Conservation (phyloP, 495 filamentous ascomycete genomes). For the Lasiosphaeria miniovina region DNA sequence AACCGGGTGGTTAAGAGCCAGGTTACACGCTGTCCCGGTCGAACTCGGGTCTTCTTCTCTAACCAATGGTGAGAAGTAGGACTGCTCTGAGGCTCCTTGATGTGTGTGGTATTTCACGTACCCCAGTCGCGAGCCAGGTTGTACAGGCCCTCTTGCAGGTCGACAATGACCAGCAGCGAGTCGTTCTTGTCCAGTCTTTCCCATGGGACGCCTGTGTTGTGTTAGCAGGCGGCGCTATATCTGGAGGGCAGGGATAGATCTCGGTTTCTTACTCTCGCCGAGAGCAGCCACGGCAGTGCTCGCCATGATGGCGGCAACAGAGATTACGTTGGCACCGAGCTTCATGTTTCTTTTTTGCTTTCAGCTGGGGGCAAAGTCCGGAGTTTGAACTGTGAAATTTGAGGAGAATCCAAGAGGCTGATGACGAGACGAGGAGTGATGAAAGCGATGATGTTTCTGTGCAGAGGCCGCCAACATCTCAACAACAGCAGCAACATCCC, state of each 20-base stretch:
- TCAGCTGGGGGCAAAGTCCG: background rate
- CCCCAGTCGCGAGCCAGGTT: constrained; percentile 61
- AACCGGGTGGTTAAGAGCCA: background rate
- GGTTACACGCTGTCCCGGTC: background rate
- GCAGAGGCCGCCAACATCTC: too few species aligned
- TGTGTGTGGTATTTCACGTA: background rate
- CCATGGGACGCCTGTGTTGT: constrained; percentile 11
- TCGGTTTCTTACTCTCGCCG: constrained; percentile 8
- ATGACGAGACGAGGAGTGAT: too few species aligned
- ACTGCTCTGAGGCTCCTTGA: background rate
- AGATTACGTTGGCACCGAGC: constrained; percentile 9
- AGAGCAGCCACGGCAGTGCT: constrained; percentile 15
- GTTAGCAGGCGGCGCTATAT: background rate
- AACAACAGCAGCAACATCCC: background rate
- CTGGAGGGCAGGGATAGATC: too few species aligned
- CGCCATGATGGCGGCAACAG: constrained; percentile 21
- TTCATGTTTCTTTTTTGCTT: constrained; percentile 14
- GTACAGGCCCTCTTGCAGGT: constrained; percentile 70
- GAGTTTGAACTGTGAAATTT: too few species aligned
- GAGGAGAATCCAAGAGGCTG: too few species aligned
- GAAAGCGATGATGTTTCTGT: background rate
- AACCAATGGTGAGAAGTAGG: background rate
- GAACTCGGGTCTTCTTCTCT: background rate
- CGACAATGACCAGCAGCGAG: constrained; percentile 62
- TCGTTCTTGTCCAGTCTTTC: constrained; percentile 28